A percentile compares a stretch with the other conserved stretches of the same genome.
phyloP scores from a whole-genome alignment of 1,284 basidiomycete genomes.

The Rhodotorula sp. region DNA sequence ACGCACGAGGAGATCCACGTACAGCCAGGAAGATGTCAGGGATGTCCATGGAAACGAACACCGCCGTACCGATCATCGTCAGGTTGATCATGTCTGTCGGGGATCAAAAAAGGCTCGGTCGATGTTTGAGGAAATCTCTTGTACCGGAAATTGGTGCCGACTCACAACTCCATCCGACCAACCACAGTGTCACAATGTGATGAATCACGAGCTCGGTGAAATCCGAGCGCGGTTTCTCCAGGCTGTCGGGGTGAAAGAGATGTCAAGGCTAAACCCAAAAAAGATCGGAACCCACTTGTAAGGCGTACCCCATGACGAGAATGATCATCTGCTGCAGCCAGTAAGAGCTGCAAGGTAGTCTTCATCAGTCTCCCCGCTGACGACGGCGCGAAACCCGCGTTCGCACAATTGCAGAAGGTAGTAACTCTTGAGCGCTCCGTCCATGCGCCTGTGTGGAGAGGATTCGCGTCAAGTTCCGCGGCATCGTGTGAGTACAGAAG shows the following conservation, averaged over 20 bases:
- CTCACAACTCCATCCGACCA: constrained; percentile 86
- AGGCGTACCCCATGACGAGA: constrained; percentile 59
- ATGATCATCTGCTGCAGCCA: constrained; percentile 95
- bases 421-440: constrained; percentile 79
- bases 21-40: constrained; percentile 87
- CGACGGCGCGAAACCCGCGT: background rate
- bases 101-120: background rate
- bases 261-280: background rate
- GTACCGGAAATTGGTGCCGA: background rate
- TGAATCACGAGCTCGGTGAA: constrained; percentile 54
- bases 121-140: background rate
- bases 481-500: constrained; percentile 25
- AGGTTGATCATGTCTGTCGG: constrained; percentile 48
- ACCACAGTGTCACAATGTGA: constrained; percentile 93
- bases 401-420: constrained; percentile 63
- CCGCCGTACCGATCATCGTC: constrained; percentile 85
- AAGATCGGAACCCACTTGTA: accelerated
- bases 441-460: constrained; percentile 63
- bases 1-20: constrained; percentile 44
- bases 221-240: constrained; percentile 53
- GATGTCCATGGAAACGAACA: constrained; percentile 96
- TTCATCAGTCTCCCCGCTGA: too few relatives aligned
- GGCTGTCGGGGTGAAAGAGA: constrained; percentile 9
- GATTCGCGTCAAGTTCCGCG: constrained; percentile 26
- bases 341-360: constrained; percentile 69